These are phyloP conservation scores for Mycena crocata DNA, from an alignment of 768 basidiomycete genomes.

Conservation along the genomic window DNA sequence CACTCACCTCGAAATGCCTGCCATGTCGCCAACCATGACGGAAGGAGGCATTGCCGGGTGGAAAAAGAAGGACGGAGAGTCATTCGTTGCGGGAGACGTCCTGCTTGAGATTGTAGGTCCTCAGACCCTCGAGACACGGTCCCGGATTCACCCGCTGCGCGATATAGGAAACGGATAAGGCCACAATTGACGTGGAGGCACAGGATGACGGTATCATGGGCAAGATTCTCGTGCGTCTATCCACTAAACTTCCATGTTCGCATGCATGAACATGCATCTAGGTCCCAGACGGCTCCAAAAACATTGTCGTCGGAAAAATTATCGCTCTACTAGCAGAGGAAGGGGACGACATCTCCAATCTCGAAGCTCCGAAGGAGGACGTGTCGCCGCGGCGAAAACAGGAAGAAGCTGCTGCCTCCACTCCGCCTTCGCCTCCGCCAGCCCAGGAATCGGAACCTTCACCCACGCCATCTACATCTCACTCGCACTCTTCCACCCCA, in stretches of 20 bases:
- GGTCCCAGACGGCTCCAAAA: slow-evolving; percentile 84
- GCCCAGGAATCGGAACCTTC: slow-evolving; percentile 45
- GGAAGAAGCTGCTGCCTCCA: slow-evolving; percentile 32
- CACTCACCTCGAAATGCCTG: slow-evolving; percentile 89
- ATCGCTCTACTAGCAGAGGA: slow-evolving; percentile 96
- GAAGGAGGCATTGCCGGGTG: slow-evolving; percentile 92
- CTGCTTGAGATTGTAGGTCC: slow-evolving; percentile 86
- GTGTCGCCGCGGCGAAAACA: slow-evolving; percentile 40
- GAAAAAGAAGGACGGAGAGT: slow-evolving; percentile 90
- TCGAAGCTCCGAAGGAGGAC: slow-evolving; percentile 71
- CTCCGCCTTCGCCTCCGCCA: slow-evolving; percentile 43
- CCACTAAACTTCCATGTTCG: not conserved
- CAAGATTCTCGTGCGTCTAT: slow-evolving; percentile 83
- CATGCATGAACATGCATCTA: slow-evolving; percentile 41
- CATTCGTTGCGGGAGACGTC: slow-evolving; percentile 85
- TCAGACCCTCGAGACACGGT: slow-evolving; percentile 1
- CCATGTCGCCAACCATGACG: slow-evolving; percentile 98
- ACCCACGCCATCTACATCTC: slow-evolving; percentile 37
- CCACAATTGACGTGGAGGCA: slow-evolving; percentile 98
- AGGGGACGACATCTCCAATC: slow-evolving; percentile 92
- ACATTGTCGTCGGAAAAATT: slow-evolving; percentile 85
- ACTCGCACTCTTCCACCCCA: slow-evolving; percentile 46
- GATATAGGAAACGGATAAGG: slow-evolving; percentile 89
- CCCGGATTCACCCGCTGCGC: slow-evolving; percentile 7
- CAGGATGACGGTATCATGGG: slow-evolving; percentile 96